Conservation (phyloP, 2,329 filamentous ascomycete genomes). For the Talaromyces sp. region DNA sequence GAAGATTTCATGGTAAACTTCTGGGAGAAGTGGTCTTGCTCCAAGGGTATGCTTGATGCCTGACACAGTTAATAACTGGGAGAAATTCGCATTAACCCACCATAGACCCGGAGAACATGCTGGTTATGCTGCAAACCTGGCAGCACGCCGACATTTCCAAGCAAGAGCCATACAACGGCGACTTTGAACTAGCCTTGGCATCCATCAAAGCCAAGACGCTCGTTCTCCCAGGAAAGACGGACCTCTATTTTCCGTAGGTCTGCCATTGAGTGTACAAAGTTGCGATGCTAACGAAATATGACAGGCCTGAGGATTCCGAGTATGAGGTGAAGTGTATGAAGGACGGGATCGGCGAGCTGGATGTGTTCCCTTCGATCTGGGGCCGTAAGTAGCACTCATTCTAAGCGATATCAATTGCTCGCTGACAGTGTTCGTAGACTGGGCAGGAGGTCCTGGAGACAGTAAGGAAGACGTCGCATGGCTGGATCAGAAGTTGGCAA, state of each 20-base stretch:
- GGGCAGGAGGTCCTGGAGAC: constrained; percentile 66
- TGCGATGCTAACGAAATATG: constrained; percentile 6
- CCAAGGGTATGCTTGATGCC: constrained; percentile 46
- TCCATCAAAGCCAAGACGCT: constrained; percentile 67
- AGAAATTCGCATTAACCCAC: not conserved
- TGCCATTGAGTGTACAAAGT: not conserved
- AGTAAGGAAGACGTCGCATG: constrained; percentile 66
- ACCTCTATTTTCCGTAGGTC: constrained; percentile 70
- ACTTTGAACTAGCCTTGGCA: constrained; percentile 61
- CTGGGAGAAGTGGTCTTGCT: constrained; percentile 70
- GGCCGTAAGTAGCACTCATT: constrained; percentile 44
- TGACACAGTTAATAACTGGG: not conserved
- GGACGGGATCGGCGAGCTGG: constrained; percentile 51
- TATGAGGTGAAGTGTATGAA: constrained; percentile 64
- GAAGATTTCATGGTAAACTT: constrained; percentile 71
- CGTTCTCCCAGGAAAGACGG: constrained; percentile 66
- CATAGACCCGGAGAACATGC: constrained; percentile 65
- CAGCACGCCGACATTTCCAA: constrained; percentile 65
- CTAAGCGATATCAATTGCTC: not conserved
- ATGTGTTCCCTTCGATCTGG: constrained; percentile 58
- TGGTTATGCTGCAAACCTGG: constrained; percentile 74
- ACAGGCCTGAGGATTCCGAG: constrained; percentile 67
- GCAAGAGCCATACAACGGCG: constrained; percentile 62
- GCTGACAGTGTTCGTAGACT: constrained; percentile 32
- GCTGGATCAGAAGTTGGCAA: constrained; percentile 58